phyloP scores from a whole-genome alignment of 192 early-diverging fungal species.

The Linnemannia exigua region DNA sequence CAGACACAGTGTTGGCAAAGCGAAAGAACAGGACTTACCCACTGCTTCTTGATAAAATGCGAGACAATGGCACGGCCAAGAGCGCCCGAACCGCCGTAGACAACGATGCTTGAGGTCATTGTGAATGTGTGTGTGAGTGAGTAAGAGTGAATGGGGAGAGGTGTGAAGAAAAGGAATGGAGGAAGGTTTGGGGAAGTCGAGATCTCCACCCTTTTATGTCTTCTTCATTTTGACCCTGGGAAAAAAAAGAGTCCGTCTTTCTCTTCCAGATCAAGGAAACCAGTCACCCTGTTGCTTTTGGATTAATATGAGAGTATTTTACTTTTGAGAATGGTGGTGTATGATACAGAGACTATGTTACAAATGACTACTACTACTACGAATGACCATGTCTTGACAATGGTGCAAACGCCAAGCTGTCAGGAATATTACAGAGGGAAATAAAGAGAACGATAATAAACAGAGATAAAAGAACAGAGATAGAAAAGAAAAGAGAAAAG shows the following conservation, averaged over 20 bases:
- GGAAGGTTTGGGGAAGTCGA: background rate
- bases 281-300: background rate
- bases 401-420: background rate
- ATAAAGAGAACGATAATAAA: background rate
- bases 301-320: background rate
- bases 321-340: background rate
- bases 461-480: background rate
- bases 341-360: conserved; percentile 12
- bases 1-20: background rate
- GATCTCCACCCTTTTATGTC: background rate
- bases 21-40: conserved; percentile 62
- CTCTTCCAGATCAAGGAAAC: background rate
- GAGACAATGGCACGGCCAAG: conserved; percentile 85
- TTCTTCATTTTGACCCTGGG: background rate
- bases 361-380: background rate
- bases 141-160: background rate
- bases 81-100: conserved; percentile 94
- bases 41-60: conserved; percentile 79
- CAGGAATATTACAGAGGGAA: background rate
- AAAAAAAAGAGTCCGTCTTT: background rate
- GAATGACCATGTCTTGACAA: background rate
- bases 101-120: conserved; percentile 74
- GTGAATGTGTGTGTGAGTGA: conserved; percentile 10
- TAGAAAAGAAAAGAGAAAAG: conserved; percentile 7
- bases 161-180: background rate